Conservation (phyloP, 1,139 yeast species). For the Kurtzmaniella natalensis region DNA sequence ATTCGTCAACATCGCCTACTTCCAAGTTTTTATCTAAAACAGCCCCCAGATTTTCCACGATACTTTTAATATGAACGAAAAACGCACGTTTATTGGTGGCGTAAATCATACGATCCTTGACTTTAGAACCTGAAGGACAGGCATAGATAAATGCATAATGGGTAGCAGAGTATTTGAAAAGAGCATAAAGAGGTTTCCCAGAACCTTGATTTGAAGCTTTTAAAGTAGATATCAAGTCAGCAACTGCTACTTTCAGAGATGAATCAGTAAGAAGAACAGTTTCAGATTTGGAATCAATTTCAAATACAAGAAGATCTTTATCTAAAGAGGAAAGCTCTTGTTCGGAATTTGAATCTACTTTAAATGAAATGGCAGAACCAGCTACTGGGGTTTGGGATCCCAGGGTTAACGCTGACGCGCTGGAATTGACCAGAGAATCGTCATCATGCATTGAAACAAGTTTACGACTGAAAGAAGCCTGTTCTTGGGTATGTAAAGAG, state of each 20-base stretch:
- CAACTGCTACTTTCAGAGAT: constrained; percentile 14
- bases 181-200: constrained; percentile 48
- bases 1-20: constrained; percentile 65
- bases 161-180: constrained; percentile 38
- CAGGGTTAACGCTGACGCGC: neutral
- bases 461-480: constrained; percentile 20
- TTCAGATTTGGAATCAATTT: constrained; percentile 29
- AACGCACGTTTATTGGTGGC: constrained; percentile 80
- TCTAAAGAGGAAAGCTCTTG: constrained; percentile 15
- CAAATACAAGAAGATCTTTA: constrained; percentile 24
- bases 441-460: constrained; percentile 34
- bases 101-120: constrained; percentile 87
- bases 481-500: constrained; percentile 19
- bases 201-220: constrained; percentile 7
- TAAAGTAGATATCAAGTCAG: constrained; percentile 20
- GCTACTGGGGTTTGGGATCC: constrained; percentile 1
- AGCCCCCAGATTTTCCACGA: constrained; percentile 20
- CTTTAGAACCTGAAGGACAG: constrained; percentile 88
- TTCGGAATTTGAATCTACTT: constrained; percentile 22
- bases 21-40: constrained; percentile 45
- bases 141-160: constrained; percentile 64
- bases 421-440: neutral
- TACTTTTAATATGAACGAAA: constrained; percentile 42
- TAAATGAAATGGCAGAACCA: constrained; percentile 22
- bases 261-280: constrained; percentile 19